These are phyloP conservation scores for Kondoa subrosea DNA, from an alignment of 768 basidiomycete species.

Conservation along the genomic window DNA sequence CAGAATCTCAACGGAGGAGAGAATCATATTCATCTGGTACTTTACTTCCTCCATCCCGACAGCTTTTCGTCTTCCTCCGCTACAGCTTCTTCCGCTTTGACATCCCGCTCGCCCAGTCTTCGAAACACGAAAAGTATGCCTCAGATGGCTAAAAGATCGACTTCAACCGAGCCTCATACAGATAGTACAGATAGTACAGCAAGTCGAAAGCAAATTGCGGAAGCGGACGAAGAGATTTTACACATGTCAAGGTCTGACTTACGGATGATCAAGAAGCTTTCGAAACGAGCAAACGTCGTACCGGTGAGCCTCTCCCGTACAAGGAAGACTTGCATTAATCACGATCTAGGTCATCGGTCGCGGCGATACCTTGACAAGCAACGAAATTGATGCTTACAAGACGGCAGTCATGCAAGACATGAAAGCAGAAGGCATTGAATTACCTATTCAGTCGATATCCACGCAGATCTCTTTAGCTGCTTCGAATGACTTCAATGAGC, in stretches of 20 bases:
- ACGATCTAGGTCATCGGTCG: slow-evolving; percentile 8
- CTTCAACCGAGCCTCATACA: neutral
- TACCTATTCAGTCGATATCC: neutral
- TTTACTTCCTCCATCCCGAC: slow-evolving; percentile 15
- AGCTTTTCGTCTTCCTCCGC: neutral
- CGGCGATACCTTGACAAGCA: slow-evolving; percentile 2
- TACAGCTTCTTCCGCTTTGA: neutral
- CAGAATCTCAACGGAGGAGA: slow-evolving; percentile 1
- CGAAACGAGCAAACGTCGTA: slow-evolving; percentile 11
- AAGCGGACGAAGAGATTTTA: neutral
- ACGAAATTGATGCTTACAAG: neutral
- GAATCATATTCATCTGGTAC: slow-evolving; percentile 11
- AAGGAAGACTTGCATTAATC: neutral
- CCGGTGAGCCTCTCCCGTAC: slow-evolving; percentile 4
- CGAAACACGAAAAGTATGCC: neutral
- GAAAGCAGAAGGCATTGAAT: neutral
- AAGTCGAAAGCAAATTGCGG: neutral
- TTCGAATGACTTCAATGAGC: neutral
- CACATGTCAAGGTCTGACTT: slow-evolving; percentile 3
- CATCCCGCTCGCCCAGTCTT: neutral
- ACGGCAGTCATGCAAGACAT: slow-evolving; percentile 10
- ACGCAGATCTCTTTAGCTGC: neutral
- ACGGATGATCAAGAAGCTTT: slow-evolving; percentile 8
- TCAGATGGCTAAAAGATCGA: neutral
- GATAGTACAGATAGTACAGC: neutral